These are phyloP conservation scores for Schizosaccharomyces osmophilus DNA, from an alignment of 805 yeast genomes.

Conservation along the genomic window DNA sequence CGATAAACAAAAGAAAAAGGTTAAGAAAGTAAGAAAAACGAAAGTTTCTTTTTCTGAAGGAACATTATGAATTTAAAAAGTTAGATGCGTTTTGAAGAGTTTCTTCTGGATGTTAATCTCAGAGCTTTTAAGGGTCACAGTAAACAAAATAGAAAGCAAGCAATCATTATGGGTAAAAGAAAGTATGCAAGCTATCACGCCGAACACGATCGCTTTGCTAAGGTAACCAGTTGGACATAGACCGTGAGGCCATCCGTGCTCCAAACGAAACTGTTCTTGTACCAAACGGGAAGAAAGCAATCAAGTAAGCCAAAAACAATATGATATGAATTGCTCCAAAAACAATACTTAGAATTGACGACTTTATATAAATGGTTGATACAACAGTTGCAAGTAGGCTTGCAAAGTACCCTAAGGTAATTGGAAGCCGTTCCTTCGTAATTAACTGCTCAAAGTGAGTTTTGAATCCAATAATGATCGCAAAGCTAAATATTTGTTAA, in stretches of 20 bases:
- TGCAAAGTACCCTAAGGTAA: slow-evolving; percentile 58
- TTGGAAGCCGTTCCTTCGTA: slow-evolving; percentile 53
- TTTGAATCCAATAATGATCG: slow-evolving; percentile 78
- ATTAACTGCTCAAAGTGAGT: slow-evolving; percentile 50
- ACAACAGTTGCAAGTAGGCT: slow-evolving; percentile 57
- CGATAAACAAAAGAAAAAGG: no score
- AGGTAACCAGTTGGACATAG: not conserved
- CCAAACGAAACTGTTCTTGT: slow-evolving; percentile 45
- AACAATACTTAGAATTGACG: slow-evolving; percentile 50
- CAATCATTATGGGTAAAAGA: not conserved
- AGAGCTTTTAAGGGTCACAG: no score
- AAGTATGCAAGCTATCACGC: not conserved
- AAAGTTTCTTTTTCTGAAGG: no score
- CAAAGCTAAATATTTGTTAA: slow-evolving; percentile 64
- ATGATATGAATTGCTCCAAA: slow-evolving; percentile 55
- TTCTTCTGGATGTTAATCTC: no score
- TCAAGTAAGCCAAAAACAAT: slow-evolving; percentile 71
- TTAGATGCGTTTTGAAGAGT: no score
- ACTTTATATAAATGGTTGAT: slow-evolving; percentile 44
- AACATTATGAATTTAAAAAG: no score
- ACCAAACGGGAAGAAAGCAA: slow-evolving; percentile 91
- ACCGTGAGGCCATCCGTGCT: not conserved
- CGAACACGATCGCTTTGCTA: not conserved
- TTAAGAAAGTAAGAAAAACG: no score
- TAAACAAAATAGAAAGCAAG: not conserved